A percentile compares a stretch with the other conserved stretches of the same genome.
phyloP scores from a whole-genome alignment of 768 basidiomycete species.

The Lentinula detonsa region DNA sequence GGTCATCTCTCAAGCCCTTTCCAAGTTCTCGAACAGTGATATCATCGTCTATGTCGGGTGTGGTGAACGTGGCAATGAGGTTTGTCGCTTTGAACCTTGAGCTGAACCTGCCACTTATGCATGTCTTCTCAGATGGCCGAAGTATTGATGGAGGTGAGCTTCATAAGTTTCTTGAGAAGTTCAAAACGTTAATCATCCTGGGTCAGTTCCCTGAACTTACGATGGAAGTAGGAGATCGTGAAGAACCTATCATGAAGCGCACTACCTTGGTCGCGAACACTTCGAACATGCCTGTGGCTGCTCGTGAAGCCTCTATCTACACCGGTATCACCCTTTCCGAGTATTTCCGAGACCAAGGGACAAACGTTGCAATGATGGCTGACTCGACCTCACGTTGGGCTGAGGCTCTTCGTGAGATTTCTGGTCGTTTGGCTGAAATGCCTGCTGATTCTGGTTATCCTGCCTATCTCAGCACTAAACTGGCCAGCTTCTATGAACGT shows the following conservation, averaged over 20 bases:
- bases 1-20: conserved; percentile 96
- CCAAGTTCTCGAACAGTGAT: conserved; percentile 98
- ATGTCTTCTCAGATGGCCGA: conserved; percentile 70
- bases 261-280: conserved; percentile 98
- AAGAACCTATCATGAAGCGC: conserved; percentile 99
- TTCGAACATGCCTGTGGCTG: conserved; percentile 99
- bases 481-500: conserved; percentile 97
- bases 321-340: conserved; percentile 99
- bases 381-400: conserved; percentile 99
- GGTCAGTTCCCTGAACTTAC: conserved; percentile 81
- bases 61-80: conserved; percentile 98
- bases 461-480: conserved; percentile 91
- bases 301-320: conserved; percentile 98
- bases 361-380: conserved; percentile 98
- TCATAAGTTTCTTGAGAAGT: not conserved
- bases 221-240: conserved; percentile 85
- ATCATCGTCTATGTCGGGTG: conserved; percentile 99
- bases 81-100: conserved; percentile 19
- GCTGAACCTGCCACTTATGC: conserved; percentile 5
- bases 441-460: conserved; percentile 99
- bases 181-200: not conserved
- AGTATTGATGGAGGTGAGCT: conserved; percentile 89
- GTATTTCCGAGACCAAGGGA: conserved; percentile 99
- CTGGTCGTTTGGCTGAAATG: conserved; percentile 99
- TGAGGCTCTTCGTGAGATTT: conserved; percentile 97